A percentile compares a stretch with the other conserved stretches of the same genome.
phyloP scores from a whole-genome alignment of 177 flowering plant genomes.

The Vitis hybrid region DNA sequence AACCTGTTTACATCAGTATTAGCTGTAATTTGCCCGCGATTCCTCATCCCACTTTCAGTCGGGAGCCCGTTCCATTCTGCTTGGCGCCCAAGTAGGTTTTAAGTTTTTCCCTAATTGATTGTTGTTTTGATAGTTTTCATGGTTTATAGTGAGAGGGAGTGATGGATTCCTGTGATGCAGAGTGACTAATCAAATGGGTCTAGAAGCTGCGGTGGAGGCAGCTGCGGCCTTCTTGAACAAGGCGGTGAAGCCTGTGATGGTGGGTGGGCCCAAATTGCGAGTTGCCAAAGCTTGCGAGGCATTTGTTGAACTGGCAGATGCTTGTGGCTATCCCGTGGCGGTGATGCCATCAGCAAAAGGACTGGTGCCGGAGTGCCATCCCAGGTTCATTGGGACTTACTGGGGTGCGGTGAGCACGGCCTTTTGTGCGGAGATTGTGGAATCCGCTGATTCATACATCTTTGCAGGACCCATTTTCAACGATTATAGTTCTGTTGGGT shows the following conservation, averaged over 20 bases:
- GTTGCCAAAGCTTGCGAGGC: slow-evolving; percentile 65
- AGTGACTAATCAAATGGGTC: slow-evolving; percentile 62
- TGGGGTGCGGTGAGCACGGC: slow-evolving; percentile 92
- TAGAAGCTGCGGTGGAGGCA: slow-evolving; percentile 83
- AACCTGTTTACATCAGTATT: slow-evolving; percentile 81
- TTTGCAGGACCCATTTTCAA: slow-evolving; percentile 89
- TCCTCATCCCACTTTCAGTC: slow-evolving; percentile 73
- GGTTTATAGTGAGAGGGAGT: too few species aligned
- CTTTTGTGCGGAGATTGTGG: slow-evolving; percentile 83
- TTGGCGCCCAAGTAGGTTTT: slow-evolving; percentile 54
- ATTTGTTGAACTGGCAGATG: slow-evolving; percentile 75
- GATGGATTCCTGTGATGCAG: slow-evolving; percentile 23
- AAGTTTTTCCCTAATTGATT: not conserved
- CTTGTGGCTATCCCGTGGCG: slow-evolving; percentile 67
- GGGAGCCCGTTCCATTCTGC: slow-evolving; percentile 73
- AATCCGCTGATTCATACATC: slow-evolving; percentile 86
- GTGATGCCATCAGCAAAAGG: slow-evolving; percentile 92
- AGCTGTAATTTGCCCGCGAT: slow-evolving; percentile 71
- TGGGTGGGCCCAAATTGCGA: slow-evolving; percentile 79
- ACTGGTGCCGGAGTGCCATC: slow-evolving; percentile 74
- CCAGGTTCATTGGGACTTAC: slow-evolving; percentile 85
- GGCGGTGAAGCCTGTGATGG: slow-evolving; percentile 86
- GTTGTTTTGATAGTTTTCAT: not conserved
- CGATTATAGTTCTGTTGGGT: slow-evolving; percentile 85
- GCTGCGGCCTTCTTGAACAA: slow-evolving; percentile 74